Evolutionary conservation across 805 yeast species (phyloP), one percentile per base, ranked within the genome.

Genomic region (Sugiyamaella smithiae): DNA sequence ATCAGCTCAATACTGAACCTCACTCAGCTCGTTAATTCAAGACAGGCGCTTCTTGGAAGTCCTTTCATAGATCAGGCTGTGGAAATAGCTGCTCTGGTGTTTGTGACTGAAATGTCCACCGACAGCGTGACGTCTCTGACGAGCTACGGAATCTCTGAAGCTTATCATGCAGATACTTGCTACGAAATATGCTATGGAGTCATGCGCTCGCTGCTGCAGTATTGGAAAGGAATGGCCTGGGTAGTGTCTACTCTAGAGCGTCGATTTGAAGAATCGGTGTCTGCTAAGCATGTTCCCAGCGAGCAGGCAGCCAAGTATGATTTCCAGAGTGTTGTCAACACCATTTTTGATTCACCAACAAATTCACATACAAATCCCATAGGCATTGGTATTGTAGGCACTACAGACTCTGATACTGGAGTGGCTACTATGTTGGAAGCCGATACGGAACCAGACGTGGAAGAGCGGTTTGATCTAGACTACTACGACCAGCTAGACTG

Each of bases 31-130:
- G 38, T 29, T 5, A 32, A 43, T 32, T 25, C 36, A 12, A 14
- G 36, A 11, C 25, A 24, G n/a, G 33, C 33, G 7, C 35, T 31
- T 3, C 22, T 28, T 16, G 28, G 40, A 6, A 9, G 26, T 19
- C 46, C 46, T 8, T 43, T 43, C 20, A 31, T 43, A 14, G 46
- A 43, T 24, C 46, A 43, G 46, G 46, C 46, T 3, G 46, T 29
- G 5, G 46, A 43, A 28, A 29, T 43, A n/a, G 46, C 46, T 4
- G 46, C 36, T 9, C 46, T 43, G 9, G 46, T 43, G 5, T 31
- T 43, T 31, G 24, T 32, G 4, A 24, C 40, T n/a, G 46, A 43
- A 31, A 25, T 43, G 20, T 16, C 22, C 14, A 11, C 44, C 8
- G 36, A 28, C 46, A 29, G 7, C 33, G 33, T 7, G 6, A 29